Conservation (phyloP, 2,329 filamentous ascomycete genomes). For the Dactylellina cionopaga region DNA sequence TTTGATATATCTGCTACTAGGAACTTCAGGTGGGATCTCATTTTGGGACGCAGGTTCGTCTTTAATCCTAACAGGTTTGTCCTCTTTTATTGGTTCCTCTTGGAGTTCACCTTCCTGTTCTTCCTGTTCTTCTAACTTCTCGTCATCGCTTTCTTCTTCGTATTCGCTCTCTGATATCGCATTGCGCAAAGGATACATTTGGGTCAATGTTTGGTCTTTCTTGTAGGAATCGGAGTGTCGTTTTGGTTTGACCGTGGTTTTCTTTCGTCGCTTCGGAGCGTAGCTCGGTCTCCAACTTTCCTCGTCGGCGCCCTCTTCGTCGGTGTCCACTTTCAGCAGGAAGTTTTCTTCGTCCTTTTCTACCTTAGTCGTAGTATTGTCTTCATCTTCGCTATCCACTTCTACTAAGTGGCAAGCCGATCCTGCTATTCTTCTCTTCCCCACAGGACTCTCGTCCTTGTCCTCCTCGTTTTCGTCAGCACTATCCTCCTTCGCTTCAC, state of each 20-base stretch:
- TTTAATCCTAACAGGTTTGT: conserved; percentile 5
- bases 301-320: conserved; percentile 14
- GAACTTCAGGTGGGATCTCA: conserved; percentile 9
- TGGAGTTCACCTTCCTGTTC: neutral
- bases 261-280: conserved; percentile 26
- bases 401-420: neutral
- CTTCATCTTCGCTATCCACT: conserved; percentile 2
- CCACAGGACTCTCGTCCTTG: conserved; percentile 5
- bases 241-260: conserved; percentile 1
- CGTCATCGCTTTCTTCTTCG: conserved; percentile 20
- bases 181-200: conserved; percentile 33
- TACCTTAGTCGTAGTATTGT: neutral
- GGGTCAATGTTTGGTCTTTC: conserved; percentile 26
- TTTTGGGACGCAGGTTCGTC: conserved; percentile 28
- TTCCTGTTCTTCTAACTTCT: conserved; percentile 4
- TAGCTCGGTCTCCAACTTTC: conserved; percentile 33
- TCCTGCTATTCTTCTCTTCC: conserved; percentile 25
- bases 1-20: conserved; percentile 9
- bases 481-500: conserved; percentile 7
- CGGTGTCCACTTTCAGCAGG: conserved; percentile 13
- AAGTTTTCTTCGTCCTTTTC: conserved; percentile 8
- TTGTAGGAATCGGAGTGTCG: neutral
- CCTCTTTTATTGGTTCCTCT: conserved; percentile 6
- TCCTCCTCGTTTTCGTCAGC: conserved; percentile 13
- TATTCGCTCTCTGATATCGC: conserved; percentile 28